A percentile compares a stretch with the other conserved stretches of the same genome.
Evolutionary conservation across 2,329 filamentous ascomycete species (phyloP).

Genomic region (Aureobasidium sp.): DNA sequence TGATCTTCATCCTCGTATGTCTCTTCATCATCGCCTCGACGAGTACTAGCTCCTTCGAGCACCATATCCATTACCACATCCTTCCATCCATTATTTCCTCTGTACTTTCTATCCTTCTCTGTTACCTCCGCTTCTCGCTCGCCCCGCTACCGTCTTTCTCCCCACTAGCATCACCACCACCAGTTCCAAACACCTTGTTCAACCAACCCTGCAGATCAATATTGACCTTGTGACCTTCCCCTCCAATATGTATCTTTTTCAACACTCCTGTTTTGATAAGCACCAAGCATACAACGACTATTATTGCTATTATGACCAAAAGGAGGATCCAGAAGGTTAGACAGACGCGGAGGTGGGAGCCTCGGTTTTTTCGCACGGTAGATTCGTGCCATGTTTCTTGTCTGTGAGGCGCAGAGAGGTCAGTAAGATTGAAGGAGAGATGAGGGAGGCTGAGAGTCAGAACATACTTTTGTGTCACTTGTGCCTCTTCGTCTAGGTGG

Average conservation of each 20-base stretch:
- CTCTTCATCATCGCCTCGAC: no score
- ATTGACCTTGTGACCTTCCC: neutral
- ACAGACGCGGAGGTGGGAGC: conserved; percentile 35
- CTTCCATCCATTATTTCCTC: neutral
- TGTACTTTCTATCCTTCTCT: neutral
- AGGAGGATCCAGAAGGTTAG: conserved; percentile 39
- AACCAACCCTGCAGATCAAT: neutral
- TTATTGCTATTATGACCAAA: conserved; percentile 34
- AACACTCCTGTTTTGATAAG: conserved; percentile 24
- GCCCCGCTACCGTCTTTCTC: no score
- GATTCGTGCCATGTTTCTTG: neutral
- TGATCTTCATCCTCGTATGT: neutral
- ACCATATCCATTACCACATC: neutral
- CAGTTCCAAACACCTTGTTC: neutral
- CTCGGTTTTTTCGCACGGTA: conserved; percentile 19
- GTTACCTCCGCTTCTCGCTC: no score
- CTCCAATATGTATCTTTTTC: conserved; percentile 10
- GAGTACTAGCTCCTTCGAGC: neutral
- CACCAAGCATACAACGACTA: conserved; percentile 39
- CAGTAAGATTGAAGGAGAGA: neutral
- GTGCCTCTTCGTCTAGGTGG: conserved; percentile 42
- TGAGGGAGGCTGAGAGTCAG: neutral
- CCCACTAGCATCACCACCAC: no score
- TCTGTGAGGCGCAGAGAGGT: neutral
- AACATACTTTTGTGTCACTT: neutral